Evolutionary conservation across 73 alveolate genomes (phyloP).

Genomic region (Diophrys appendiculata): DNA sequence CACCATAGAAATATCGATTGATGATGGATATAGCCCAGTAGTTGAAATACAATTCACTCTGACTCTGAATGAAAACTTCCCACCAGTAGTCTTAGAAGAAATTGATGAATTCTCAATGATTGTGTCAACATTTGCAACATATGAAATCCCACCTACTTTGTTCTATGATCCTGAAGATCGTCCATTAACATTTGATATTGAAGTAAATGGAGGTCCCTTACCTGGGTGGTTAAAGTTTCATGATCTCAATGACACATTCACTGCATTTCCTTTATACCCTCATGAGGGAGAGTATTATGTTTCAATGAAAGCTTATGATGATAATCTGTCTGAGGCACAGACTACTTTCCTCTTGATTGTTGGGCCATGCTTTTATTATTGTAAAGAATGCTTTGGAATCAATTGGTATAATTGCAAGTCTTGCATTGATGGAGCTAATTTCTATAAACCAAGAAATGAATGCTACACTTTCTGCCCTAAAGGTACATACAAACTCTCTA

Average conservation of each 20-base stretch:
- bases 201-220: background rate
- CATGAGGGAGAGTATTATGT: background rate
- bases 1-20: background rate
- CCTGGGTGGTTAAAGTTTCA: background rate
- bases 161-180: background rate
- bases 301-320: background rate
- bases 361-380: background rate
- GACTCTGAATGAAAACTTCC: background rate
- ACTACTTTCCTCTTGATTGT: background rate
- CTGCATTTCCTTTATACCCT: background rate
- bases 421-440: background rate
- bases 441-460: background rate
- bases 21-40: background rate
- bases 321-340: background rate
- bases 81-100: background rate
- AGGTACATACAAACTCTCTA: background rate
- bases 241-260: background rate
- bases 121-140: background rate
- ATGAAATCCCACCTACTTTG: background rate
- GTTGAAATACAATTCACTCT: background rate
- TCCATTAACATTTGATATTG: background rate
- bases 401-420: background rate
- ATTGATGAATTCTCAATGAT: background rate
- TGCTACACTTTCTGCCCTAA: background rate
- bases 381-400: background rate